Evolutionary conservation across 768 basidiomycete species (phyloP), one percentile per base, ranked within the genome.

Genomic region (Naganishia vaughanmartiniae): DNA sequence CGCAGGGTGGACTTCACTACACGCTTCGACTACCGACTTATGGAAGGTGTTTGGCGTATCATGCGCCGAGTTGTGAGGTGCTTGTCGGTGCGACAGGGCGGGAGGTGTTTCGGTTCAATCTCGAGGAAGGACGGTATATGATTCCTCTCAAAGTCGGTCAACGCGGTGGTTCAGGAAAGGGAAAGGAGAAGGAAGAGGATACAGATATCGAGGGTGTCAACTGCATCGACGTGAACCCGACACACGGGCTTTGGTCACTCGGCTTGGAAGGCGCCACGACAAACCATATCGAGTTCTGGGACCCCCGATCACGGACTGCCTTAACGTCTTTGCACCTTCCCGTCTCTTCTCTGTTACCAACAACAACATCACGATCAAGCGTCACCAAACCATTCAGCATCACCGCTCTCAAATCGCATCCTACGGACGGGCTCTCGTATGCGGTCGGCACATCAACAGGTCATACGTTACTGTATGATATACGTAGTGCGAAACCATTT

Each of bases 381-480:
- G 34, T 34, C 60, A 51, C 30, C 73, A 74, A 48, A 30, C 70
- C 60, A 17, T 77, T 92, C 45, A 86, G 88, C 55, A 87, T 94
- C 19, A 96, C 96, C 0, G 89, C 93, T 2, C 86, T 99, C 31
- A 84, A 92, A 7, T 91, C 92, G 15, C 86, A 92, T 54, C 80
- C 80, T 53, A 82, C 85, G 7, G 96, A 99, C 77, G 96, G 96
- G 0, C 85, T 99, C 24, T 92, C 92, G 21, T 89, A 98, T 73
- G 96, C 95, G 0, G 85, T 98, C 42, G 96, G 95, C 17, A 97
- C 95, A 1, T 93, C 91, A 11, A 92, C 93, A 0, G 96, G 96
- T 0, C 93, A 98, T 78, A 93, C 92, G 0, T 82, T 98, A 4
- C 84, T 99, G 17, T 99, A 98, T 79, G 96, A 99, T 78, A 87